phyloP scores from a whole-genome alignment of 768 basidiomycete genomes.

The Serendipita vermifera region DNA sequence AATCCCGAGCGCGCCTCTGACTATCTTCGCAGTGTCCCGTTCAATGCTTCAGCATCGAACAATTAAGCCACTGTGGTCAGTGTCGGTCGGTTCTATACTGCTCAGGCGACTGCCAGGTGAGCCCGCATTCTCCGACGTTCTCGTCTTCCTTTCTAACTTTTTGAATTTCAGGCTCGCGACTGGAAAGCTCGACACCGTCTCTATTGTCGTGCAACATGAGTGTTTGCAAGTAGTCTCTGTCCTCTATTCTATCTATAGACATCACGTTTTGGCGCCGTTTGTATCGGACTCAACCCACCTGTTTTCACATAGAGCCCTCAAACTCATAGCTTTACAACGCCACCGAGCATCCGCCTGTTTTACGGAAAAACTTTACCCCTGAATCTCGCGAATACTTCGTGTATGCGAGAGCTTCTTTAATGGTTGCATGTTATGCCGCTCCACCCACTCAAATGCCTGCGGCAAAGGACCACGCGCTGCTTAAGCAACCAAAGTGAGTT shows the following conservation, averaged over 20 bases:
- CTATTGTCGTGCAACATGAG: neutral
- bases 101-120: slow-evolving; percentile 20
- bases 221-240: neutral
- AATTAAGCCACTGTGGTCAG: slow-evolving; percentile 19
- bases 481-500: too few species aligned
- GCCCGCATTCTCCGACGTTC: slow-evolving; percentile 10
- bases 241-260: neutral
- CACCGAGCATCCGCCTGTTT: neutral
- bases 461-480: too few species aligned
- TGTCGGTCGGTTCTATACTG: slow-evolving; percentile 23
- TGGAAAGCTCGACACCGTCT: slow-evolving; percentile 3
- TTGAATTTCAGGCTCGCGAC: slow-evolving; percentile 1
- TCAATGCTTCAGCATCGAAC: slow-evolving; percentile 14
- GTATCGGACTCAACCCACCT: neutral
- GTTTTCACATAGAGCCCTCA: neutral
- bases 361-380: neutral
- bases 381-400: neutral
- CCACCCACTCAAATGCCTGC: too few species aligned
- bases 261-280: neutral
- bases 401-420: neutral
- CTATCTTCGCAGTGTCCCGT: slow-evolving; percentile 20
- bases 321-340: neutral
- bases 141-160: neutral
- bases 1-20: neutral
- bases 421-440: neutral